Evolutionary conservation across 2,329 filamentous ascomycete species (phyloP), one percentile per base, ranked within the genome.

Genomic region (Cladophialophora yegresii): DNA sequence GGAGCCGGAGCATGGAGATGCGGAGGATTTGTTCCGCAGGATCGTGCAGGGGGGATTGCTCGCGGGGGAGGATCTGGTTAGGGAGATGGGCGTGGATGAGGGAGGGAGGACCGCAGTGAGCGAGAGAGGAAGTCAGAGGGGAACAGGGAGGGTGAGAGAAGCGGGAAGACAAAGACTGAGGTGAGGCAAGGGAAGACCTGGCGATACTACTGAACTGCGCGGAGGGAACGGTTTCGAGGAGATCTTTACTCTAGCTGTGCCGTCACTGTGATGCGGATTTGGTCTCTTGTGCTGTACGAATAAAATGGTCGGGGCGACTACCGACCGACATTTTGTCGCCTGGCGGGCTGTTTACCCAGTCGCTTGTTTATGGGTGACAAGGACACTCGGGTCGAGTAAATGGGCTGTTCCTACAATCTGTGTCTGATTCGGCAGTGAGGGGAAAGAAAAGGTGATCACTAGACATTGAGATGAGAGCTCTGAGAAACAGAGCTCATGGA

Each of bases 41-140:
- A 62, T 65, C 22, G 53, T 65, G 26, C 58, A 64, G 53, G 62
- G 62, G 4, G 54, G 62, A 4, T 28, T 59, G 23, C 12, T 23
- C 13, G 53, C 30, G 6, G 51, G 28, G 6, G 40, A 55, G 47
- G 30, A 54, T 7, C 43, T 58, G 22, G 50, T 22, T n/a, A 33
- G 28, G 4, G 51, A 33, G 28, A 54, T 30, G 51, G 28, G 28
- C 13, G 16, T 54, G 26, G n/a, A 20, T 23, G 47, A 26, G 47
- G 20, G 22, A 8, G 10, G 8, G 5, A 40, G 3, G 33, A 12
- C 12, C 12, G n/a, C 2, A 16, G 16, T 3, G 36, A 6, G 5
- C 1, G 36, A 6, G 16, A 43, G 36, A 7, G 36, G 5, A 7
- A 28, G 26, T 28, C 26, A n/a, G 5, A 40, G 3, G 33, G 33